Evolutionary conservation across 768 basidiomycete genomes (phyloP), one percentile per base, ranked within the genome.

Genomic region (Xerocomus potaroensis): DNA sequence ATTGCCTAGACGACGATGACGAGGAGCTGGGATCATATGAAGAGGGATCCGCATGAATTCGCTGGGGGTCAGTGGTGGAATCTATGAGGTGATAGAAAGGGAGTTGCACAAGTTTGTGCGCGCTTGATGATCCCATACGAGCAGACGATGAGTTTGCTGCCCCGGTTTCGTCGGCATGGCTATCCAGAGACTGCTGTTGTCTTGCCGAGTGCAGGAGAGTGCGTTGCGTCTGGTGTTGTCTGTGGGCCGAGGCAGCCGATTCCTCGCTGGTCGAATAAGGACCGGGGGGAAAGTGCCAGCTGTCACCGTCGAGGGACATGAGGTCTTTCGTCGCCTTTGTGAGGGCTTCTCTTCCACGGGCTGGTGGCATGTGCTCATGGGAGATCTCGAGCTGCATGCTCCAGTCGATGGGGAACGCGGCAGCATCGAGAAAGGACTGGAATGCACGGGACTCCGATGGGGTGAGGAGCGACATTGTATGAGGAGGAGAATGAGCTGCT

Each of bases 311-410:
- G 22, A 89, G 72, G 4, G 84, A 73, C 81, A 91, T 88, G 35
- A 91, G 78, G 64, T 90, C 86, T 64, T 86, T 88, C 0, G 88
- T 91, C 0, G 87, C 87, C 66, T 84, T 85, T 43, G 83, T 69
- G 44, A 91, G 75, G 2, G 81, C 81, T 44, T 85, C 81, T 47
- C 72, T 80, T 49, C 78, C 79, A 46, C 69, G 77, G 43, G 75
- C 65, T 10, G 76, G 74, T 29, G 74, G 70, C 55, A 78, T 66
- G 49, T 78, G 74, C 41, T 78, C 72, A 37, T 72, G 69, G 21
- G 49, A 69, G 49, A 49, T 61, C 46, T 55, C 62, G 22, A 52
- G 68, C 50, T 58, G 69, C 50, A 71, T 60, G 41, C 66, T 66
- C 79, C 79, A 82, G 62, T 80, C 79, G 22, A 70, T 57, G 1